phyloP scores from a whole-genome alignment of 2,329 filamentous ascomycete genomes.

The Trichoderma endophyticum region DNA sequence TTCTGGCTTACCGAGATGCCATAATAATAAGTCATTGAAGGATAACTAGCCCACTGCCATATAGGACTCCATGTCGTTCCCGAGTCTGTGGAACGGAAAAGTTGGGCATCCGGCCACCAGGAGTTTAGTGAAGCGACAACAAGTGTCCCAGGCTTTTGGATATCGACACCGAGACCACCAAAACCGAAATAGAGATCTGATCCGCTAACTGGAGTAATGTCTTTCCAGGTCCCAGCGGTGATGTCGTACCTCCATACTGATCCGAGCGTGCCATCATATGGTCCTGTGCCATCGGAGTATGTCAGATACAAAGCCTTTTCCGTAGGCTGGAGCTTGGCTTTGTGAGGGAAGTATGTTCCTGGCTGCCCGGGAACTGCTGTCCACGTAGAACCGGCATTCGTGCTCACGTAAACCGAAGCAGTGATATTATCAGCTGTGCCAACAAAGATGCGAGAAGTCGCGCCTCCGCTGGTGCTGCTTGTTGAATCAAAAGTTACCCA shows the following conservation, averaged over 20 bases:
- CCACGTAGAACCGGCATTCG: constrained; percentile 9
- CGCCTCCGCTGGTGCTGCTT: background rate
- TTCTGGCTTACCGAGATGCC: constrained; percentile 7
- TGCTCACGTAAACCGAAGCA: constrained; percentile 13
- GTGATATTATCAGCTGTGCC: constrained; percentile 11
- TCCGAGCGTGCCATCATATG: constrained; percentile 5
- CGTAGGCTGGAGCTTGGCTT: constrained; percentile 4
- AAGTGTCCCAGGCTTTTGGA: background rate
- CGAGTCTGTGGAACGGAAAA: constrained; percentile 1
- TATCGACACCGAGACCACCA: background rate
- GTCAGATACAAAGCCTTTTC: constrained; percentile 10
- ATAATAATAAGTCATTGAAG: constrained; percentile 5
- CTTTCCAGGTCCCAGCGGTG: constrained; percentile 1
- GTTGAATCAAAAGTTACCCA: constrained; percentile 14
- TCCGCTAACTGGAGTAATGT: background rate
- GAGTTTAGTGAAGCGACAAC: constrained; percentile 9
- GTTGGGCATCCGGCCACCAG: constrained; percentile 11
- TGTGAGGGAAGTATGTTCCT: constrained; percentile 11
- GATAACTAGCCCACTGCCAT: constrained; percentile 9
- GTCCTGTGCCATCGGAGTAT: constrained; percentile 3
- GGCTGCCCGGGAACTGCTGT: background rate
- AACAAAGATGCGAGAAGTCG: constrained; percentile 8
- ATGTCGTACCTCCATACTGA: constrained; percentile 8
- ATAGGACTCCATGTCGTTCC: constrained; percentile 4
- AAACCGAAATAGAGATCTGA: constrained; percentile 11